Base-by-base conservation (phyloP, 2,329 filamentous ascomycete genomes). In the Exophiala sp. region DNA sequence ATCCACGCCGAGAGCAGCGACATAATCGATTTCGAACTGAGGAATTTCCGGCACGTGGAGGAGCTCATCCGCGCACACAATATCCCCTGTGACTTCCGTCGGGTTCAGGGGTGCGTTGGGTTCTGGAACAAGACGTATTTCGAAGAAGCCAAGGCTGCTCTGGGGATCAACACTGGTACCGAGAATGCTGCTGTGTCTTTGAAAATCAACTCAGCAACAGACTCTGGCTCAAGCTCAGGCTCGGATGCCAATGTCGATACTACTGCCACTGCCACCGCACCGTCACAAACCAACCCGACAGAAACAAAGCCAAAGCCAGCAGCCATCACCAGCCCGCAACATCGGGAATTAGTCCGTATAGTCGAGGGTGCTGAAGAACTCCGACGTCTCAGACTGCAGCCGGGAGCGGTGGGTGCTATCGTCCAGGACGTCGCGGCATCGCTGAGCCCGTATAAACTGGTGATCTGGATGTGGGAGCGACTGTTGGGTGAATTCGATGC, bases 21-120 rank as follows among this genome's bases (percentile, higher is more conserved):
- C 58, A 72, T 73, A 1, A 62, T 71, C 18, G 72, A 73, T 53
- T 73, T 75, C 45, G 66, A 74, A 29, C 65, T 65, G n/a, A 8
- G 32, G 18, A 54, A 57, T 27, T 57, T 49, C 13, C 35, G 29
- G 19, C 42, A 54, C 22, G 22, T 58, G 30, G 42, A 43, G 16
- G 22, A n/a, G 7, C 19, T 53, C 16, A 18, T 45, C n/a, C 19
- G 21, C 7, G n/a, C 19, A n/a, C 21, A 44, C 2, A 10, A 40
- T 1, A 48, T 47, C 23, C 16, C 27, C 2, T 58, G 55, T 35
- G 55, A 58, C 23, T 56, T 53, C 30, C 46, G 55, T 10, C 10
- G 32, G 4, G 19, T 58, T 3, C n/a, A 30, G 3, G 45, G 50
- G 13, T 47, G 44, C 23, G 14, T 55, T 1, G 55, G 46, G 6